Evolutionary conservation across 2,329 filamentous ascomycete genomes (phyloP).

Genomic region (Fusarium mangiferae): DNA sequence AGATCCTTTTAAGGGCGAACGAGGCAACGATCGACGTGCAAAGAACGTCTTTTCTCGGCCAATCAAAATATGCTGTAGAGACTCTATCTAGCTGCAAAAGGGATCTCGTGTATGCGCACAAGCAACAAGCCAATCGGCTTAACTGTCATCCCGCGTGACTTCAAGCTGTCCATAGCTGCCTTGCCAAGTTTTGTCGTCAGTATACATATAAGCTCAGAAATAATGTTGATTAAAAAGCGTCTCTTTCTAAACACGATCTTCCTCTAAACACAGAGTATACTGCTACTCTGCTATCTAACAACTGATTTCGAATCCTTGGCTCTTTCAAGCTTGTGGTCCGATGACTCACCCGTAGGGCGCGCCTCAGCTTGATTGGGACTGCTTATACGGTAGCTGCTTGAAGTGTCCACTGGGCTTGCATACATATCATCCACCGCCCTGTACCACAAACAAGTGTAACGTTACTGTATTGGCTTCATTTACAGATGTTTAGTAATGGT

Average conservation of each 20-base stretch:
- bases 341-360: background rate
- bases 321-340: too few species aligned
- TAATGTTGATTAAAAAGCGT: rapidly evolving
- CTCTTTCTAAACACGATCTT: rapidly evolving
- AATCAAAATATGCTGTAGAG: background rate
- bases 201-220: background rate
- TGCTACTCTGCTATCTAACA: rapidly evolving
- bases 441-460: background rate
- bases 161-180: background rate
- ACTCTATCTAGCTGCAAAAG: background rate
- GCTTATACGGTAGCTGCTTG: background rate
- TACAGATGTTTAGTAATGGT: too few species aligned
- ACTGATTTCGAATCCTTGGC: too few species aligned
- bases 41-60: background rate
- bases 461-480: background rate
- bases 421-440: rapidly evolving
- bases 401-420: background rate
- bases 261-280: background rate
- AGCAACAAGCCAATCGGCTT: background rate
- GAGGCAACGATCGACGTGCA: background rate
- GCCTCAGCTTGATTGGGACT: background rate
- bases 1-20: rapidly evolving
- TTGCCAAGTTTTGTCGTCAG: background rate
- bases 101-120: background rate
- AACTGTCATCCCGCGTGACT: background rate